Evolutionary conservation across 2,329 filamentous ascomycete genomes (phyloP).

Genomic region (Phaeosphaeriaceae sp.): DNA sequence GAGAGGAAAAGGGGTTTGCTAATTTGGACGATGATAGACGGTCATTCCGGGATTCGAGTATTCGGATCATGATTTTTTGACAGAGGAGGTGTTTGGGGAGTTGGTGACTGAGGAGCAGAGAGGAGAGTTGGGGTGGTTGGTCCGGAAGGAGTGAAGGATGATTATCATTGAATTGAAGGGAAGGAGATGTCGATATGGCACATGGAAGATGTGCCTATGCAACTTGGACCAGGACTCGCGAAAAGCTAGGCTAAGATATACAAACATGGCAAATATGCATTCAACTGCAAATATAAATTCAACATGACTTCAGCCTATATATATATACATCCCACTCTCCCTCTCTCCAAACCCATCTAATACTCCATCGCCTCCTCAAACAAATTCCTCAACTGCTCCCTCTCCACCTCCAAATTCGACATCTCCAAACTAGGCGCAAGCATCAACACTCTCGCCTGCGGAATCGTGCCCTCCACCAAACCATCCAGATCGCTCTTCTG

Average conservation of each 20-base stretch:
- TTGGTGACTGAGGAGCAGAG: constrained; percentile 59
- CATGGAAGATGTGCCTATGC: not conserved
- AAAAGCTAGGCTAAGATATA: too few relatives aligned
- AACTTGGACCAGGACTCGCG: not conserved
- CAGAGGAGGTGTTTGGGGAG: constrained; percentile 52
- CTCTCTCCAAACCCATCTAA: constrained; percentile 7
- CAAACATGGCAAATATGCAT: not conserved
- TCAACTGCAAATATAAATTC: not conserved
- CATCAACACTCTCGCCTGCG: constrained; percentile 89
- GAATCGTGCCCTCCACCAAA: constrained; percentile 92
- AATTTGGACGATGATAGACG: too few relatives aligned
- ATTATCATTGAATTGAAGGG: not conserved
- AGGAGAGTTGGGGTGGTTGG: constrained; percentile 55
- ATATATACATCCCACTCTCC: not conserved
- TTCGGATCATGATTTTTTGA: constrained; percentile 71
- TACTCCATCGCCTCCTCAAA: constrained; percentile 58
- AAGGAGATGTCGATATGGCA: not conserved
- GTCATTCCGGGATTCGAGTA: constrained; percentile 74
- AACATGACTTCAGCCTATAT: not conserved
- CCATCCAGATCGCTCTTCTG: constrained; percentile 75
- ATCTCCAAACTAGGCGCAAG: constrained; percentile 78
- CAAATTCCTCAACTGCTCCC: constrained; percentile 56
- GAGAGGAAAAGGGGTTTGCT: too few relatives aligned
- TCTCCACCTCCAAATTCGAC: constrained; percentile 54
- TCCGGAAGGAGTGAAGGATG: constrained; percentile 32